These are phyloP conservation scores for Phaeolepiota aurea DNA, from an alignment of 768 basidiomycete genomes.

Conservation along the genomic window DNA sequence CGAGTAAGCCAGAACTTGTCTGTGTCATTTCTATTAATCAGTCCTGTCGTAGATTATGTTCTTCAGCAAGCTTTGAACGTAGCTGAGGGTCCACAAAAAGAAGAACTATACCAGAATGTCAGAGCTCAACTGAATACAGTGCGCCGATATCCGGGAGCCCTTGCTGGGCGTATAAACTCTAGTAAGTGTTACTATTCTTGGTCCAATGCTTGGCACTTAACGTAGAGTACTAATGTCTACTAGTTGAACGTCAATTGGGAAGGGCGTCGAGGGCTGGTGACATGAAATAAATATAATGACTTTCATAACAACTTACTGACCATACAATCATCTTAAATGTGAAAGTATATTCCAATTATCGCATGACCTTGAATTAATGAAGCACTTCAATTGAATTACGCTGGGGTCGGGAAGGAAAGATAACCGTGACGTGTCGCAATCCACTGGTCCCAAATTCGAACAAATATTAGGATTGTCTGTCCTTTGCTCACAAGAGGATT, in stretches of 20 bases:
- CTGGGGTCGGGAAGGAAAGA: too few relatives aligned
- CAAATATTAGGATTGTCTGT: constrained; percentile 8
- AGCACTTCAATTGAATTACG: too few relatives aligned
- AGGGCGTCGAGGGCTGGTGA: background rate
- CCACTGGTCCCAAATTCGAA: constrained; percentile 10
- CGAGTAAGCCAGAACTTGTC: constrained; percentile 45
- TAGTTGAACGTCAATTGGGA: constrained; percentile 53
- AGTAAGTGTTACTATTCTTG: constrained; percentile 51
- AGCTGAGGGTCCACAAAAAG: constrained; percentile 67
- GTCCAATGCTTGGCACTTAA: background rate
- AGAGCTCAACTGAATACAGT: constrained; percentile 62
- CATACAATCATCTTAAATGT: too few relatives aligned
- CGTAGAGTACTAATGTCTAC: constrained; percentile 6
- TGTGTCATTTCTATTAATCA: background rate
- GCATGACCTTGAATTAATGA: too few relatives aligned
- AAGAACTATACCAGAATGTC: constrained; percentile 51
- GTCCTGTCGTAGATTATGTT: constrained; percentile 58
- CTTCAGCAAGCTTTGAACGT: constrained; percentile 69
- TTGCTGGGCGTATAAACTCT: constrained; percentile 74
- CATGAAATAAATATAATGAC: too few relatives aligned
- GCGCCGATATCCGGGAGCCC: constrained; percentile 62
- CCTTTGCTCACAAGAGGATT: background rate
- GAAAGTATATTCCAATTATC: too few relatives aligned
- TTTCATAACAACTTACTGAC: too few relatives aligned
- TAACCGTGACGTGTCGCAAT: too few relatives aligned